Conservation (phyloP, 179 eudicot species). For the Drosera spatulata region DNA sequence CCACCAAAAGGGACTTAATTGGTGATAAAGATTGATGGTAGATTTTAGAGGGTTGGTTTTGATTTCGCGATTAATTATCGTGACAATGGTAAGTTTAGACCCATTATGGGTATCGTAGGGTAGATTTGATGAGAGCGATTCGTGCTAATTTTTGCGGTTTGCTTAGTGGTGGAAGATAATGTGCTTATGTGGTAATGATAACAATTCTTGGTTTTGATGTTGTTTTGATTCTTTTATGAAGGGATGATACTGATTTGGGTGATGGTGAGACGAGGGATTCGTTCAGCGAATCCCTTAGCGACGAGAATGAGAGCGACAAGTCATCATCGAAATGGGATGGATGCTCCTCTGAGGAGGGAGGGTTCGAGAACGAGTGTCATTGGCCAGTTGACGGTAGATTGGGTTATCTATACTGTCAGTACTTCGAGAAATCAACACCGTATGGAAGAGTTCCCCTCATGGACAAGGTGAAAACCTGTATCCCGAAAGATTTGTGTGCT, state of each 20-base stretch:
- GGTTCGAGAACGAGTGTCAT: slow-evolving; percentile 45
- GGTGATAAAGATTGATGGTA: too few species aligned
- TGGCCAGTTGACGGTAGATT: slow-evolving; percentile 62
- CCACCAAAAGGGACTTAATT: too few species aligned
- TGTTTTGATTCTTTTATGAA: too few species aligned
- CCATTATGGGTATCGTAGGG: too few species aligned
- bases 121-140: too few species aligned
- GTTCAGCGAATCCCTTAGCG: slow-evolving; percentile 78
- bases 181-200: too few species aligned
- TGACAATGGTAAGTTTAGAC: too few species aligned
- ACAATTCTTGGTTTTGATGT: too few species aligned
- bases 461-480: slow-evolving; percentile 67
- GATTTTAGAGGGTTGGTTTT: too few species aligned
- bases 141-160: too few species aligned
- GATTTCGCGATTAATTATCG: too few species aligned
- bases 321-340: slow-evolving; percentile 79
- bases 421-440: slow-evolving; percentile 81
- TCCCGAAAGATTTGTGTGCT: background rate
- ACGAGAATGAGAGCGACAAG: slow-evolving; percentile 87
- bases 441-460: slow-evolving; percentile 92
- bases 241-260: slow-evolving; percentile 68
- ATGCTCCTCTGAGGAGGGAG: slow-evolving; percentile 70
- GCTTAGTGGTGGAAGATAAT: background rate
- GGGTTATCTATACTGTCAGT: slow-evolving; percentile 79
- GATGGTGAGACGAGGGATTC: slow-evolving; percentile 75